phyloP scores from a whole-genome alignment of 106 monocot genomes.

The Allium cepa region DNA sequence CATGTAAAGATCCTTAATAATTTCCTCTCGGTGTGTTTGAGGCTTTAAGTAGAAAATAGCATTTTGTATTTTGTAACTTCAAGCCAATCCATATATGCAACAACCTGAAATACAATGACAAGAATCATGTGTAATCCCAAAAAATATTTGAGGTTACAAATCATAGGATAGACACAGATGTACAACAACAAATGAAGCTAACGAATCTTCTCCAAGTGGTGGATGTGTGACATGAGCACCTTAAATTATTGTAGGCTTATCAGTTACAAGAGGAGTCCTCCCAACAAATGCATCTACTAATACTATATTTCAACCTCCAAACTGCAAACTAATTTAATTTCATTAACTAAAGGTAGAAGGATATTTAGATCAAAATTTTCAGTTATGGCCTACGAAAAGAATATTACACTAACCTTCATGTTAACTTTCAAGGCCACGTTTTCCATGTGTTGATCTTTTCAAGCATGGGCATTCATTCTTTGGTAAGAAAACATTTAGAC shows the following conservation, averaged over 20 bases:
- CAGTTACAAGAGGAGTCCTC: slow-evolving; percentile 38
- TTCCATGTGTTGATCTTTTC: slow-evolving; percentile 61
- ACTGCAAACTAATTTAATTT: background rate
- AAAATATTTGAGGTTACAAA: background rate
- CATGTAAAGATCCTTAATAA: slow-evolving; percentile 54
- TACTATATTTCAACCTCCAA: slow-evolving; percentile 60
- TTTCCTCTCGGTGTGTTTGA: slow-evolving; percentile 58
- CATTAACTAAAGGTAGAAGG: too few species aligned
- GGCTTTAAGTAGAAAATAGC: slow-evolving; percentile 32
- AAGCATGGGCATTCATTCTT: slow-evolving; percentile 15
- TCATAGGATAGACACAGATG: background rate
- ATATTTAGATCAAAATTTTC: background rate
- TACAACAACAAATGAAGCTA: slow-evolving; percentile 72
- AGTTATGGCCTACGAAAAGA: background rate
- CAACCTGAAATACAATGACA: slow-evolving; percentile 18
- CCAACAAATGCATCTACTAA: slow-evolving; percentile 31
- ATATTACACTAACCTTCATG: slow-evolving; percentile 44
- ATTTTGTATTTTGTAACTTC: slow-evolving; percentile 52
- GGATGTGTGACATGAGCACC: slow-evolving; percentile 95
- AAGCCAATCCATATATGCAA: slow-evolving; percentile 93
- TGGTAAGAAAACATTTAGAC: slow-evolving; percentile 59
- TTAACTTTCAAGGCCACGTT: slow-evolving; percentile 89
- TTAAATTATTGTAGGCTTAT: slow-evolving; percentile 63
- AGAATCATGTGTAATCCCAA: background rate
- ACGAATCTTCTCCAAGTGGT: slow-evolving; percentile 64